phyloP scores from a whole-genome alignment of 2,329 filamentous ascomycete genomes.

The Beauveria rudraprayagi region DNA sequence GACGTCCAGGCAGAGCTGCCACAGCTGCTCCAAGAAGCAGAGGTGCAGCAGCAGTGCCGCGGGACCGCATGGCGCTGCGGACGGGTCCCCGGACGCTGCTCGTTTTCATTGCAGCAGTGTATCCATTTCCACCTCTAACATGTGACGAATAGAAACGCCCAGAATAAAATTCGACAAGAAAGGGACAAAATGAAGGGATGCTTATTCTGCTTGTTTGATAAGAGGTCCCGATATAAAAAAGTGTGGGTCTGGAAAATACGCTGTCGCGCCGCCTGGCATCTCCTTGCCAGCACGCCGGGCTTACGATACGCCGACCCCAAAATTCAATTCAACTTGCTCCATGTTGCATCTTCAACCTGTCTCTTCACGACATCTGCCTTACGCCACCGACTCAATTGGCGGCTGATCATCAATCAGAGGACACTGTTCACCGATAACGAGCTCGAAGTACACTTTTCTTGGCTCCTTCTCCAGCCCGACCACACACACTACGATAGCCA shows the following conservation, averaged over 20 bases:
- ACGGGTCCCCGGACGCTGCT: conserved; percentile 9
- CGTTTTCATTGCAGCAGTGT: not conserved
- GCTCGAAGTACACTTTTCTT: not conserved
- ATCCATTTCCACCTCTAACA: not conserved
- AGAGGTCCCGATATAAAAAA: conserved; percentile 3
- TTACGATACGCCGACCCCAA: conserved; percentile 25
- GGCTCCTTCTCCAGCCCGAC: conserved; percentile 2
- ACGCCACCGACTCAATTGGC: not conserved
- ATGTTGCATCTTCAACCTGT: not conserved
- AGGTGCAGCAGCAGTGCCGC: not conserved
- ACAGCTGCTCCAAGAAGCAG: not conserved
- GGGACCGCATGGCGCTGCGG: conserved; percentile 6
- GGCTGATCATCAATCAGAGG: not conserved
- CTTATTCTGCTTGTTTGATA: not conserved
- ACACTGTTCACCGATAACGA: too few species aligned
- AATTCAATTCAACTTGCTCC: not conserved
- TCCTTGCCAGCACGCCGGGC: conserved; percentile 16
- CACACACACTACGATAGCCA: conserved; percentile 16
- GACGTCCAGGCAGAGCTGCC: conserved; percentile 8
- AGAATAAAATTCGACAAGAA: not conserved
- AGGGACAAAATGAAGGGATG: not conserved
- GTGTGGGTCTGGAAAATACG: conserved; percentile 4
- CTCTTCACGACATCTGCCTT: conserved; percentile 16
- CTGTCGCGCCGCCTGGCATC: not conserved
- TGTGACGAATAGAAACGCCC: not conserved